phyloP scores from a whole-genome alignment of 2,329 filamentous ascomycete genomes.

The Corniculantispora saksenae region DNA sequence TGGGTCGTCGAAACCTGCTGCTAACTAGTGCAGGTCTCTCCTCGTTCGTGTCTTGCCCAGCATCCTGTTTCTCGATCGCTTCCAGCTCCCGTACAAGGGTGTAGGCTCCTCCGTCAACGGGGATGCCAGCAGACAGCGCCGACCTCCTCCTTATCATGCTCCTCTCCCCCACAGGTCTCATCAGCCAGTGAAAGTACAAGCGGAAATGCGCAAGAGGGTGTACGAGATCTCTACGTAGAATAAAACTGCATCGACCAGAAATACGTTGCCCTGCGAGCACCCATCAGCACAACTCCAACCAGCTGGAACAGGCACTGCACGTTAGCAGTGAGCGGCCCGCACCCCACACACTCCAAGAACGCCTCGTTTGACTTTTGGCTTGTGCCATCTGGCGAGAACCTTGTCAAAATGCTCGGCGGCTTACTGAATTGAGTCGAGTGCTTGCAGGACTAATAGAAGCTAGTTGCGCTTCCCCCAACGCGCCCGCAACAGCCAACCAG shows the following conservation, averaged over 20 bases:
- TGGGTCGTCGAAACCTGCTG: background rate
- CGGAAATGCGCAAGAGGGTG: background rate
- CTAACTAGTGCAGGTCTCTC: background rate
- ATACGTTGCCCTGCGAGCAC: background rate
- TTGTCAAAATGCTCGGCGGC: background rate
- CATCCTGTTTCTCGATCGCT: constrained; percentile 9
- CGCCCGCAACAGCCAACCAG: background rate
- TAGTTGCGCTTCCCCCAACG: background rate
- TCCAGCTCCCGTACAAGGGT: background rate
- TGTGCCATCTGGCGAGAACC: background rate
- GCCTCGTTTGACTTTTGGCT: background rate
- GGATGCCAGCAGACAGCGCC: background rate
- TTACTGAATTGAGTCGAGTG: too few species aligned
- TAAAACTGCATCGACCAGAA: background rate
- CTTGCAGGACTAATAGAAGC: background rate
- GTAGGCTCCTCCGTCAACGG: background rate
- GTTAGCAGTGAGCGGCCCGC: background rate
- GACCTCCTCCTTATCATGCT: background rate
- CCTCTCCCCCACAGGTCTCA: background rate
- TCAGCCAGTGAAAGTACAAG: background rate
- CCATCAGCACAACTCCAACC: background rate
- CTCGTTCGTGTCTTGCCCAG: background rate
- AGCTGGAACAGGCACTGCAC: constrained; percentile 1
- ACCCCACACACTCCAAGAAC: background rate
- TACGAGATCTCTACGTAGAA: background rate